Percentiles rank a stretch among this genome's conserved stretches.
Conservation (phyloP, 768 basidiomycete genomes). For the Gymnopilus dilepis region DNA sequence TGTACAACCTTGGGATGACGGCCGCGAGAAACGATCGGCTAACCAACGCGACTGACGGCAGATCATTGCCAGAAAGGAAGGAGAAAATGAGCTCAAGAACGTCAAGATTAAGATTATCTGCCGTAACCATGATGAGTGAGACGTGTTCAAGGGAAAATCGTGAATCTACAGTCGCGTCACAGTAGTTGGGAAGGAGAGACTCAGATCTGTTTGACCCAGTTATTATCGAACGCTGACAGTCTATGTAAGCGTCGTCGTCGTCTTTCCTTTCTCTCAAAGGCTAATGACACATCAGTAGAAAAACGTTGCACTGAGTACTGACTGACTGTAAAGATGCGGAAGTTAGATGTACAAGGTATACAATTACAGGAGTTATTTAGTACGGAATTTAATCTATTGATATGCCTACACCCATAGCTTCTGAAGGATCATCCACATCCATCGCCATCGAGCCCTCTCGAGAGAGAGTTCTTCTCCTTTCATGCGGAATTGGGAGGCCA, state of each 20-base stretch:
- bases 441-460: slow-evolving; percentile 21
- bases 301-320: no score
- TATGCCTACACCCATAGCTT: background rate
- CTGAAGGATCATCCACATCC: slow-evolving; percentile 17
- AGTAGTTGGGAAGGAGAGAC: background rate
- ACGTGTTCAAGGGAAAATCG: no score
- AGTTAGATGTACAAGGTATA: background rate
- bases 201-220: background rate
- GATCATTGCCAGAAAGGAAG: slow-evolving; percentile 57
- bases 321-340: no score
- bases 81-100: slow-evolving; percentile 73
- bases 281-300: no score
- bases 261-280: no score
- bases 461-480: slow-evolving; percentile 10
- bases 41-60: slow-evolving; percentile 66
- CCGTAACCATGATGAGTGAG: slow-evolving; percentile 74
- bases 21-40: slow-evolving; percentile 68
- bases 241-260: background rate
- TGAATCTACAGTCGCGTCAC: background rate
- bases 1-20: slow-evolving; percentile 67
- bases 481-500: slow-evolving; percentile 19
- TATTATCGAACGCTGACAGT: background rate
- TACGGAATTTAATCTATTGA: background rate
- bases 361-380: background rate
- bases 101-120: slow-evolving; percentile 73